Percentiles rank a stretch among this genome's conserved stretches.
phyloP scores from a whole-genome alignment of 805 yeast genomes.

The Candida loeiensis region DNA sequence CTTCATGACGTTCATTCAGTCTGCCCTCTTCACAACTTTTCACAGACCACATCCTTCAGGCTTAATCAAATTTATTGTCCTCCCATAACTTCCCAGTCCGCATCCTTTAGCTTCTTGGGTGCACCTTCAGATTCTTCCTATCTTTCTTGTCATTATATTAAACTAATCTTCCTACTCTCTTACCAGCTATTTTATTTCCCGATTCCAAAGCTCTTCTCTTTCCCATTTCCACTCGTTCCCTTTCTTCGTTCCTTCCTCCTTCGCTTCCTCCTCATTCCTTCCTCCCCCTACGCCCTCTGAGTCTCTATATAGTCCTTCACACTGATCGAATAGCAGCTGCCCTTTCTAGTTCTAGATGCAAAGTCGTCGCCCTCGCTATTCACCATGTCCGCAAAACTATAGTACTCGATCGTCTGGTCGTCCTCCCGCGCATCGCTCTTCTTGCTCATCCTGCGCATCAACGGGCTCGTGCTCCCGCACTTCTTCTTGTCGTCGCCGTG shows the following conservation, averaged over 20 bases:
- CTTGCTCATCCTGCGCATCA: constrained; percentile 6
- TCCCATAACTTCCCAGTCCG: too few relatives aligned
- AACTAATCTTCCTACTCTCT: not conserved
- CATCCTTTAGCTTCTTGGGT: too few relatives aligned
- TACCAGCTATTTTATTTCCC: not conserved
- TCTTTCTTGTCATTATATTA: too few relatives aligned
- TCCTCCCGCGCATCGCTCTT: constrained; percentile 7
- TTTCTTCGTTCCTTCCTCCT: not conserved
- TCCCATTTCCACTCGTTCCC: not conserved
- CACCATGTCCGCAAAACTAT: constrained; percentile 31
- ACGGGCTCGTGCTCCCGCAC: constrained; percentile 6
- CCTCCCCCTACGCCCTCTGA: not conserved
- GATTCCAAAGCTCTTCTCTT: not conserved
- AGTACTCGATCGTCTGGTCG: constrained; percentile 26
- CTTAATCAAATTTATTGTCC: too few relatives aligned
- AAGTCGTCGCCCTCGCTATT: constrained; percentile 17
- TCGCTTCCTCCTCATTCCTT: not conserved
- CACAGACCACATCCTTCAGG: too few relatives aligned
- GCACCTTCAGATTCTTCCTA: too few relatives aligned
- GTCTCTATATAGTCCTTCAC: constrained; percentile 22
- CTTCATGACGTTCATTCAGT: too few relatives aligned
- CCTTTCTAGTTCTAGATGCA: constrained; percentile 8
- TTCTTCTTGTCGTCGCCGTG: constrained; percentile 7
- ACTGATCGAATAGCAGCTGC: constrained; percentile 12
- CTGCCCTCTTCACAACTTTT: too few relatives aligned